phyloP scores from a whole-genome alignment of 768 basidiomycete genomes.

The Mycena olivaceomarginata region DNA sequence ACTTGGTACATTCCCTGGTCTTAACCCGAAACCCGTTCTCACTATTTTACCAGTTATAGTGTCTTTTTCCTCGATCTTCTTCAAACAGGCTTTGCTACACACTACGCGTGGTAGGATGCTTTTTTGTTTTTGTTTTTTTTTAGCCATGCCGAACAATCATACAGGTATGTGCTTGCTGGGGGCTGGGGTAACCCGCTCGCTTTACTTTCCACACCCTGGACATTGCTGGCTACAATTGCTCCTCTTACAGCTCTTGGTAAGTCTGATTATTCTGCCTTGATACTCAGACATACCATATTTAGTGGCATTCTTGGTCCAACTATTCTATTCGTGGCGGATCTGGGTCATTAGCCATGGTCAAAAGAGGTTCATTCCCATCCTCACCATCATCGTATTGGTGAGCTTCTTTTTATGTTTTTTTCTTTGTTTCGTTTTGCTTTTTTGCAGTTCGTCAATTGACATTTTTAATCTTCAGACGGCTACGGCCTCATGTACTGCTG shows the following conservation, averaged over 20 bases:
- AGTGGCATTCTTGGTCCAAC: slow-evolving; percentile 27
- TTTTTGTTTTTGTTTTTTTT: background rate
- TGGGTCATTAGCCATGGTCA: slow-evolving; percentile 21
- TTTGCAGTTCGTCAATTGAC: background rate
- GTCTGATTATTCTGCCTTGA: slow-evolving; percentile 2
- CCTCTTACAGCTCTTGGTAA: slow-evolving; percentile 30
- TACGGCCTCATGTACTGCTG: slow-evolving; percentile 14
- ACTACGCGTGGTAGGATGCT: slow-evolving; percentile 18
- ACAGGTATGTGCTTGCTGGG: slow-evolving; percentile 23
- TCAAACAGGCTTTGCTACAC: slow-evolving; percentile 27
- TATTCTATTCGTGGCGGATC: slow-evolving; percentile 28
- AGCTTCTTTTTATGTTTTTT: background rate
- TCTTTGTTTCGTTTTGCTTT: background rate
- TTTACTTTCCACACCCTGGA: slow-evolving; percentile 24
- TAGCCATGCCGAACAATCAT: background rate
- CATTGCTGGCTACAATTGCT: slow-evolving; percentile 20
- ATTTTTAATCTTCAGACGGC: slow-evolving; percentile 7
- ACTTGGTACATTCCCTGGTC: slow-evolving; percentile 15
- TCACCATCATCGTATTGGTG: slow-evolving; percentile 18
- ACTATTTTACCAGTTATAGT: slow-evolving; percentile 21
- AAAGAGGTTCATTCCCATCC: slow-evolving; percentile 19
- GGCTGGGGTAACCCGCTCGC: slow-evolving; percentile 20
- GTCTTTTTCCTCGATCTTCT: slow-evolving; percentile 29
- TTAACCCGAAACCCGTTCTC: background rate
- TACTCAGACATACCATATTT: background rate